These are phyloP conservation scores for Curvularia eragrostidis DNA, from an alignment of 2,329 filamentous ascomycete species.

Conservation along the genomic window DNA sequence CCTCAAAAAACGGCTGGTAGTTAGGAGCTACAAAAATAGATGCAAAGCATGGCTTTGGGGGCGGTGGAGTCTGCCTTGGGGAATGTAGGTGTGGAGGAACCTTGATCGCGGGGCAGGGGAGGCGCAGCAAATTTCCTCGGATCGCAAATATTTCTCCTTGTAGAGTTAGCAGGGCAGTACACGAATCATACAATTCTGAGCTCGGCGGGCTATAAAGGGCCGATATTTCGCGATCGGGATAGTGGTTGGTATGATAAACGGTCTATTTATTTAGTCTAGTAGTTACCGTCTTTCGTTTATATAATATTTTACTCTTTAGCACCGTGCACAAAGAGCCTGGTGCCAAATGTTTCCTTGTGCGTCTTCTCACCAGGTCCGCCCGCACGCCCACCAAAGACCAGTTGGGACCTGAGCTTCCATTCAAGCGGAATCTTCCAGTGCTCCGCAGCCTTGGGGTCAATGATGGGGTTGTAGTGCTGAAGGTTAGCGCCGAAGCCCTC, in stretches of 20 bases:
- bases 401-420: slow-evolving; percentile 82
- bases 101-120: background rate
- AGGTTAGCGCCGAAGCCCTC: slow-evolving; percentile 88
- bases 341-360: slow-evolving; percentile 66
- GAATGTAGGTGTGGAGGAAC: background rate
- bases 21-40: background rate
- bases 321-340: slow-evolving; percentile 61
- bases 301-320: slow-evolving; percentile 29
- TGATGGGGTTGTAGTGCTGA: slow-evolving; percentile 91
- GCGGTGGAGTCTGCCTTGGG: background rate
- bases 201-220: background rate
- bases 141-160: background rate
- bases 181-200: background rate
- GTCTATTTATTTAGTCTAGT: background rate
- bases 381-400: slow-evolving; percentile 76
- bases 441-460: slow-evolving; percentile 73
- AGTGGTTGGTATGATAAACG: background rate
- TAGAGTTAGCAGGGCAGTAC: background rate
- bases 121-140: background rate
- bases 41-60: background rate
- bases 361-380: slow-evolving; percentile 67
- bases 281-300: too few relatives aligned
- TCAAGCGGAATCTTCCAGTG: slow-evolving; percentile 73
- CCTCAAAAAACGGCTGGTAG: background rate
- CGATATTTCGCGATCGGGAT: background rate